Percentiles rank a stretch among this genome's conserved stretches.
phyloP scores from a whole-genome alignment of 257 asterid species.

The Gynochthodes officinalis region DNA sequence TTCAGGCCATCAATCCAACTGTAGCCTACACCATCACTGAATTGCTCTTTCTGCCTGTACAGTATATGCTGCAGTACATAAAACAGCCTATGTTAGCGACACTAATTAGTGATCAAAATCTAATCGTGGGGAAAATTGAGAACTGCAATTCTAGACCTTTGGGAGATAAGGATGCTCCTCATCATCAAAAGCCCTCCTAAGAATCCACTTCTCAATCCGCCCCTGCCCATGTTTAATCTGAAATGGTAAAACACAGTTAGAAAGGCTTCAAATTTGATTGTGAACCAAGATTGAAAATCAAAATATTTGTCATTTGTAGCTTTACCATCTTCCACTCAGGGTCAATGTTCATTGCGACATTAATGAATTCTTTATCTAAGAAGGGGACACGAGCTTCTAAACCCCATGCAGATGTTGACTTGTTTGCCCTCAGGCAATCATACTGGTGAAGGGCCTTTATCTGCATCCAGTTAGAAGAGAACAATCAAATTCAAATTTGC shows the following conservation, averaged over 20 bases:
- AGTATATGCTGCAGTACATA: conserved; percentile 71
- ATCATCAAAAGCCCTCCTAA: conserved; percentile 92
- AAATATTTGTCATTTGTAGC: background rate
- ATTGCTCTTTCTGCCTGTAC: conserved; percentile 91
- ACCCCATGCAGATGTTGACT: conserved; percentile 98
- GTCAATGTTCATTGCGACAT: conserved; percentile 87
- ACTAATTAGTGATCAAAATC: background rate
- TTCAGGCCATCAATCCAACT: conserved; percentile 99
- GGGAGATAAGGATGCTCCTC: conserved; percentile 89
- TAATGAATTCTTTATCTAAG: conserved; percentile 80
- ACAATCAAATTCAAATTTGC: background rate
- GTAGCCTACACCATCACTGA: conserved; percentile 98
- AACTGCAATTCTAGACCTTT: conserved; percentile 43
- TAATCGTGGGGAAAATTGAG: background rate
- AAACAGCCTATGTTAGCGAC: conserved; percentile 10
- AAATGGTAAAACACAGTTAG: background rate
- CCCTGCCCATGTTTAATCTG: conserved; percentile 82
- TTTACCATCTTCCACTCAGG: conserved; percentile 90
- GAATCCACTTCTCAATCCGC: conserved; percentile 86
- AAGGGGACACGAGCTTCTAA: conserved; percentile 95
- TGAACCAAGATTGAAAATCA: background rate
- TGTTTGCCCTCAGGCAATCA: conserved; percentile 93
- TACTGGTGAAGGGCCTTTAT: conserved; percentile 93
- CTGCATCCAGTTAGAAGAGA: conserved; percentile 34
- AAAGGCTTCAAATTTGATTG: background rate